phyloP scores from a whole-genome alignment of 257 asterid species.

The Salvia splendens region DNA sequence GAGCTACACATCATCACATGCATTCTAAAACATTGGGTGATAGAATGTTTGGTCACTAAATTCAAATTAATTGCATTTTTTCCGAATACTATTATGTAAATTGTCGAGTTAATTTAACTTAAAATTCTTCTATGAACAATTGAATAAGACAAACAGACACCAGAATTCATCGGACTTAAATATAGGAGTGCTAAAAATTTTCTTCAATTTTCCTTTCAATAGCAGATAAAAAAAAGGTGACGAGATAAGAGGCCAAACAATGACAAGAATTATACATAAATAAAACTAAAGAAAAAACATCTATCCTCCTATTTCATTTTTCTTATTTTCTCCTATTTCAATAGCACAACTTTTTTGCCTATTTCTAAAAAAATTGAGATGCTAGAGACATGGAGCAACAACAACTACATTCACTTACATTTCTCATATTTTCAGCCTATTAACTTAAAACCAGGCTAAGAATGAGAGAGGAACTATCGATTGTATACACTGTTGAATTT shows the following conservation, averaged over 20 bases:
- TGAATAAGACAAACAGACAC: too few relatives aligned
- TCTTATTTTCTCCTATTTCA: constrained; percentile 30
- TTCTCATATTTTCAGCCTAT: constrained; percentile 43
- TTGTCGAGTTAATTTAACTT: not conserved
- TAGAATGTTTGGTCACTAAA: not conserved
- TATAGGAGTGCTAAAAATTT: too few relatives aligned
- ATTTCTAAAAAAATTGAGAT: constrained; percentile 29
- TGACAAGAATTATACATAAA: constrained; percentile 28
- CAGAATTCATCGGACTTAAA: too few relatives aligned
- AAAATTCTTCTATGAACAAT: too few relatives aligned
- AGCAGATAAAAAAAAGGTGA: constrained; percentile 15
- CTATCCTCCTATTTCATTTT: constrained; percentile 18
- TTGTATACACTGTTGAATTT: constrained; percentile 36
- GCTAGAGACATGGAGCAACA: constrained; percentile 32
- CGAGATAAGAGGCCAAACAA: not conserved
- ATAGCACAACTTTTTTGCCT: constrained; percentile 19
- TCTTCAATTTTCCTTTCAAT: not conserved
- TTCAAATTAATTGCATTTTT: not conserved
- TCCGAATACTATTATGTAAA: not conserved
- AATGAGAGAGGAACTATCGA: constrained; percentile 40
- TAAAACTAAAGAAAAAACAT: not conserved
- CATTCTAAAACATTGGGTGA: too few relatives aligned
- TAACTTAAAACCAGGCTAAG: constrained; percentile 46
- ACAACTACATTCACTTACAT: constrained; percentile 39
- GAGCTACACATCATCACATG: too few relatives aligned